Evolutionary conservation across 441 rosid genomes (phyloP).

Genomic region (Erysimum cheiri): DNA sequence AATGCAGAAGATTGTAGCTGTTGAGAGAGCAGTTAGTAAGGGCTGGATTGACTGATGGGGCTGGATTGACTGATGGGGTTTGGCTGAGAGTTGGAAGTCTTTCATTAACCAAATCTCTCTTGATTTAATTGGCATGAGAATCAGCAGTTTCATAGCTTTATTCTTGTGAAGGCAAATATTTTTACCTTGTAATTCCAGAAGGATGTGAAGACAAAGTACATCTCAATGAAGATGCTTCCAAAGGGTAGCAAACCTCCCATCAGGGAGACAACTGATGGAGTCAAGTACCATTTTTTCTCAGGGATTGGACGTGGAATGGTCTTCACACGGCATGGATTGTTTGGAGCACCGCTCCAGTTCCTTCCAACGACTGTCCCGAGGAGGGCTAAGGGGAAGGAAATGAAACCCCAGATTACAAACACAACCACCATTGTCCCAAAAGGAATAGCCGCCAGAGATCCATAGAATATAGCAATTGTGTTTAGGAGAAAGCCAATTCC

Average conservation of each 20-base stretch:
- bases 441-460: slow-evolving; percentile 96
- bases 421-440: slow-evolving; percentile 99
- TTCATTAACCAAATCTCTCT: slow-evolving; percentile 2
- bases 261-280: slow-evolving; percentile 90
- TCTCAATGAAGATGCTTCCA: slow-evolving; percentile 98
- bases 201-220: slow-evolving; percentile 98
- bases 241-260: slow-evolving; percentile 97
- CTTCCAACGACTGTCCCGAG: slow-evolving; percentile 97
- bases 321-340: slow-evolving; percentile 97
- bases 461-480: slow-evolving; percentile 93
- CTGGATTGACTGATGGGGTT: not conserved
- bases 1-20: not conserved
- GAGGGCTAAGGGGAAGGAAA: slow-evolving; percentile 96
- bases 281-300: slow-evolving; percentile 97
- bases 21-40: not conserved
- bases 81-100: slow-evolving; percentile 5
- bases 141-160: slow-evolving; percentile 4
- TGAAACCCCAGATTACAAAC: slow-evolving; percentile 93
- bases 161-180: slow-evolving; percentile 1
- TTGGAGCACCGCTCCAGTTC: slow-evolving; percentile 97
- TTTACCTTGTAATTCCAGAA: slow-evolving; percentile 99
- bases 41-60: not conserved
- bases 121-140: not conserved
- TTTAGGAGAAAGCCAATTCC: slow-evolving; percentile 89
- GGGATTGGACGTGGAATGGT: slow-evolving; percentile 98